Evolutionary conservation across 2,329 filamentous ascomycete species (phyloP), one percentile per base, ranked within the genome.

Genomic region (Xenosphaeropsis pyriputrescens): DNA sequence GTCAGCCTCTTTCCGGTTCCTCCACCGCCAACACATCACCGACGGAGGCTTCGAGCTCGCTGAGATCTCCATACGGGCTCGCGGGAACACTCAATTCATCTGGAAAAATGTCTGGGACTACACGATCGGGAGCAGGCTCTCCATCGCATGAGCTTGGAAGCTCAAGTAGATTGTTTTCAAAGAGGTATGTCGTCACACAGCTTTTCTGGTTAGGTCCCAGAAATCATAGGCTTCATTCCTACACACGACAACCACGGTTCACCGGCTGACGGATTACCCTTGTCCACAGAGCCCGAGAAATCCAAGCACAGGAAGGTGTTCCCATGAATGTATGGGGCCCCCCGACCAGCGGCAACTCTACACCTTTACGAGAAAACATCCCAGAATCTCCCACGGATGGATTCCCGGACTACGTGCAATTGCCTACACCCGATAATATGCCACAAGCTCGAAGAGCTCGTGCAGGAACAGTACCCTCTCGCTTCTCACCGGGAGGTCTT

Each of bases 381-480:
- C 88, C 89, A 45, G 91, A 98, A 62, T 95, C 89, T 29, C 91
- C 91, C 22, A 91, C 83, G 47, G 89, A 95, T 63, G 89, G 84
- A 48, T 96, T 96, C 51, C 88, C 91, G 41, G 88, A 94, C 58
- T 85, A 94, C 56, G 72, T 81, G 45, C 75, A 78, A 49, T 69
- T 83, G 32, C 71, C 81, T 32, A 70, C 79, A 7, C 72, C 80
- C 46, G 72, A 78, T 45, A 70, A 66, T 41, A 56, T 80, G 43
- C 75, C 80, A 48, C 70, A 81, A 50, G 73, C 76, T 35, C 76
- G 91, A 46, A 78, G 91, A 55, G 81, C 85, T 49, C 77, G 91
- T 57, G 91, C 91, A 43, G 91, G 91, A 47, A 98, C 91, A 3
- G 78, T 98, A n/a, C 91, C 91, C 16, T 96, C 91, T 34, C 75